These are phyloP conservation scores for Geotrichum candidum DNA, from an alignment of 1,139 yeast species.

Conservation along the genomic window DNA sequence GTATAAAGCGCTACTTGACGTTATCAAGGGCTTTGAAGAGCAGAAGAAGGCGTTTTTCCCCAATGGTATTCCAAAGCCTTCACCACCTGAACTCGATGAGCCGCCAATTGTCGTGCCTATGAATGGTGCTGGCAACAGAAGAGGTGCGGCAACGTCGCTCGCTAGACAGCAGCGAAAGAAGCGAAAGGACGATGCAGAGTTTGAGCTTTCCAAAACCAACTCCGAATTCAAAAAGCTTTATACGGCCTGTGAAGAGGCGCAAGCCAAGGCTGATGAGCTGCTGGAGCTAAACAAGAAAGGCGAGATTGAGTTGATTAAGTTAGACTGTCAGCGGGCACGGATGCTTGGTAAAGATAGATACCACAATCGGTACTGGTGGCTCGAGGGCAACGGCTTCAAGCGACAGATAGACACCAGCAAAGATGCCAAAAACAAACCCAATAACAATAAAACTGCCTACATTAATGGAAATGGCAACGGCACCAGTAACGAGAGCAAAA, in stretches of 20 bases:
- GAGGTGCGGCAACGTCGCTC: slow-evolving; percentile 22
- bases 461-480: slow-evolving; percentile 2
- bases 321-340: slow-evolving; percentile 71
- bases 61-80: slow-evolving; percentile 20
- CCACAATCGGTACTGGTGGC: slow-evolving; percentile 92
- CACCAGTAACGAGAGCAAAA: background rate
- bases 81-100: slow-evolving; percentile 7
- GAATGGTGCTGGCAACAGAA: slow-evolving; percentile 14
- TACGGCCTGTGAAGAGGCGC: slow-evolving; percentile 23
- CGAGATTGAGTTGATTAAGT: slow-evolving; percentile 31
- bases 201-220: slow-evolving; percentile 42
- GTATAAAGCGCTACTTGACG: slow-evolving; percentile 45
- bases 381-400: slow-evolving; percentile 68
- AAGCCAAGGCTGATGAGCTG: slow-evolving; percentile 22
- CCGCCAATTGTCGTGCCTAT: slow-evolving; percentile 3
- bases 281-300: slow-evolving; percentile 33
- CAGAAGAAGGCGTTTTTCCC: slow-evolving; percentile 27
- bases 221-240: slow-evolving; percentile 45
- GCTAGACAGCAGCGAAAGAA: slow-evolving; percentile 23
- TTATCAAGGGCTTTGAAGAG: slow-evolving; percentile 40
- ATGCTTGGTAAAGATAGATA: slow-evolving; percentile 77
- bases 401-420: slow-evolving; percentile 27
- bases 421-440: slow-evolving; percentile 38
- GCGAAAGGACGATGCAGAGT: slow-evolving; percentile 47
- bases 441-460: slow-evolving; percentile 10